Base-by-base conservation (phyloP, 2,329 filamentous ascomycete species). In the Colletotrichum echinochloae region DNA sequence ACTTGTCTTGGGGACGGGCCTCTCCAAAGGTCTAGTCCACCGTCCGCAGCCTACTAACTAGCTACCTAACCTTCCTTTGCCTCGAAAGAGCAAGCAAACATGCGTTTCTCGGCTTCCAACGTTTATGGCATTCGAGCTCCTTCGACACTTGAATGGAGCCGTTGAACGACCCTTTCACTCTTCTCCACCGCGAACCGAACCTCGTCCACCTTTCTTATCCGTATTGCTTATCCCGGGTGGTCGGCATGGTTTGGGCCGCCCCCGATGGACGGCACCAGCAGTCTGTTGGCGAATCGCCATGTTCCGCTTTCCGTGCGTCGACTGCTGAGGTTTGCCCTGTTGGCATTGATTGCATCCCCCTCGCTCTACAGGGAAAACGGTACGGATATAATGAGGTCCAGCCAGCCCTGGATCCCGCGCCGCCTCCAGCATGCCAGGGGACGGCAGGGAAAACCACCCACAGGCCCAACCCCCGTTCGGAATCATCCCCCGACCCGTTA, bases 391-490 rank as follows among this genome's bases (percentile, higher is more conserved):
- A 37, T 35, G 20, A 49, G 39, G 20, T 60, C 57, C 28, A 30
- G 41, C 57, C 28, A 30, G 41, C 23, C 30, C n/a, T 49, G 46
- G 51, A 62, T 67, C 41, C 35, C 41, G 67, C 64, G 64, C 67
- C 64, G 64, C 67, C 63, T 49, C 56, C 57, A 44, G 56, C 35
- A 63, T 62, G 64, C 64, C 57, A 67, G 49, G 57, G 51, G 63
- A 62, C 56, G 56, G 44, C 65, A 59, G 63, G 68, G 59, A 51
- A 60, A 52, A 46, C 48, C 44, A 59, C 59, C 64, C 46, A 63
- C 66, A 54, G 57, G 67, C 49, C 28, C 57, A 63, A 62, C 55
- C 68, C 68, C 59, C 64, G 57, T 68, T 71, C 68, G 68, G 68
- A 68, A 71, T 46, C 64, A 46, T 59, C 66, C 59, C 64, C 64